Percentiles rank a stretch among this genome's conserved stretches.
Conservation (phyloP, 306 rosid species). For the Dalbergia oliveri region DNA sequence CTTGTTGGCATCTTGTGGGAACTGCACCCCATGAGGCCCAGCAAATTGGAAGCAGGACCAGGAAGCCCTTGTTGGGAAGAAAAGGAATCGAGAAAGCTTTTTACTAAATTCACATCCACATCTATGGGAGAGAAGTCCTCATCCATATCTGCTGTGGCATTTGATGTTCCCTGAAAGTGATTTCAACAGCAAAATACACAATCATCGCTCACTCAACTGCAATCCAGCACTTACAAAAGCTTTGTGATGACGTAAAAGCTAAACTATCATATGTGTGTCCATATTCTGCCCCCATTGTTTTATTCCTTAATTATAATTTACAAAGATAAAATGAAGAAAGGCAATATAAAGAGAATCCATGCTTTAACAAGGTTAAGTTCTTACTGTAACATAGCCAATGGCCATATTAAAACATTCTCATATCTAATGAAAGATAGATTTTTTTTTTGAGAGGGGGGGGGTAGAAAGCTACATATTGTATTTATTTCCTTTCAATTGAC, state of each 20-base stretch:
- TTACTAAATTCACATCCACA: conserved; percentile 92
- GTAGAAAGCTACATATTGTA: neutral
- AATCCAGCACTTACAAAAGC: conserved; percentile 1
- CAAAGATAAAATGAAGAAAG: neutral
- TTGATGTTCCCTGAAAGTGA: conserved; percentile 71
- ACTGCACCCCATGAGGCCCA: conserved; percentile 89
- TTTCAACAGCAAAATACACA: conserved; percentile 11
- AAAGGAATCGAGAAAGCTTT: conserved; percentile 91
- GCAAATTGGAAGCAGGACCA: conserved; percentile 97
- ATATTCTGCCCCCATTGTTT: neutral
- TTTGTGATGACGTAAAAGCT: conserved; percentile 34
- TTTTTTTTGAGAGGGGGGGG: too few species aligned
- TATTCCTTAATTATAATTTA: neutral
- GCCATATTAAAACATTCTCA: conserved; percentile 11
- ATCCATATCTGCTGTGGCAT: conserved; percentile 68
- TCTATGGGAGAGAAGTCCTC: conserved; percentile 88
- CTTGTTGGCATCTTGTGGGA: conserved; percentile 70
- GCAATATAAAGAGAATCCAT: neutral
- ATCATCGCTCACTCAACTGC: conserved; percentile 31
- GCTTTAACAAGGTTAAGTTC: neutral
- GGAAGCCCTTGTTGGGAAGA: conserved; percentile 98
- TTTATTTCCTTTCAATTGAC: conserved; percentile 25
- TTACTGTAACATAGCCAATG: neutral
- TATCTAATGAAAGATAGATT: neutral
- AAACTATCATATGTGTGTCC: conserved; percentile 11